Evolutionary conservation across 1,284 basidiomycete species (phyloP).

Genomic region (Cryptococcus hybrid): DNA sequence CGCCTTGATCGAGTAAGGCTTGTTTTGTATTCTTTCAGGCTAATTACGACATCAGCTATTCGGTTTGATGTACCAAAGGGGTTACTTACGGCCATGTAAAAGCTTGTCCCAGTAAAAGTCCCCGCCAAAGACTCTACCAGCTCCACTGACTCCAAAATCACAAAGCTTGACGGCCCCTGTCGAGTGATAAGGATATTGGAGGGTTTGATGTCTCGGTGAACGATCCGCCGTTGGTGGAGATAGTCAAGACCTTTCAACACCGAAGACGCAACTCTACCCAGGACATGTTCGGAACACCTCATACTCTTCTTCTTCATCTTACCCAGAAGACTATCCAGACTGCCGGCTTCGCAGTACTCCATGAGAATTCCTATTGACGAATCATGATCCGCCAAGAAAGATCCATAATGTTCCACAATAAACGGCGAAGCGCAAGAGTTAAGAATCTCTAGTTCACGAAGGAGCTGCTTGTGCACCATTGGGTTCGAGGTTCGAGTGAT

Average conservation of each 20-base stretch:
- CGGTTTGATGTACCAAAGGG: background rate
- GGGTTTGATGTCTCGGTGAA: slow-evolving; percentile 87
- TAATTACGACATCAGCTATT: slow-evolving; percentile 37
- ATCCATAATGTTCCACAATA: slow-evolving; percentile 91
- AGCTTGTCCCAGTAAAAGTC: slow-evolving; percentile 95
- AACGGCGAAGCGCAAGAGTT: slow-evolving; percentile 79
- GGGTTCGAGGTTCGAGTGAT: slow-evolving; percentile 94
- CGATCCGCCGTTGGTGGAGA: slow-evolving; percentile 84
- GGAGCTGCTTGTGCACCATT: slow-evolving; percentile 75
- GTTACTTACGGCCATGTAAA: slow-evolving; percentile 87
- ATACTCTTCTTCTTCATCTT: slow-evolving; percentile 76
- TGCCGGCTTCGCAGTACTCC: slow-evolving; percentile 85
- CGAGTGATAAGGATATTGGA: slow-evolving; percentile 88
- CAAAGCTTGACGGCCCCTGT: slow-evolving; percentile 82
- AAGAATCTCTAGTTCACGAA: slow-evolving; percentile 89
- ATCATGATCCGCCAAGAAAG: slow-evolving; percentile 88
- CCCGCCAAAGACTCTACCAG: slow-evolving; percentile 83
- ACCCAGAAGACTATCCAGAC: slow-evolving; percentile 80
- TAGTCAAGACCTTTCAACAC: slow-evolving; percentile 89
- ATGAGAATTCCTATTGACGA: slow-evolving; percentile 95
- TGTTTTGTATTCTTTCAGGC: slow-evolving; percentile 90
- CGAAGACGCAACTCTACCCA: slow-evolving; percentile 87
- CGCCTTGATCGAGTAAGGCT: slow-evolving; percentile 86
- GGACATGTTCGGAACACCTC: slow-evolving; percentile 85
- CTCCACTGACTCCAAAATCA: slow-evolving; percentile 97